Conservation (phyloP, 148 eudicot genomes). For the Cornus controversa region DNA sequence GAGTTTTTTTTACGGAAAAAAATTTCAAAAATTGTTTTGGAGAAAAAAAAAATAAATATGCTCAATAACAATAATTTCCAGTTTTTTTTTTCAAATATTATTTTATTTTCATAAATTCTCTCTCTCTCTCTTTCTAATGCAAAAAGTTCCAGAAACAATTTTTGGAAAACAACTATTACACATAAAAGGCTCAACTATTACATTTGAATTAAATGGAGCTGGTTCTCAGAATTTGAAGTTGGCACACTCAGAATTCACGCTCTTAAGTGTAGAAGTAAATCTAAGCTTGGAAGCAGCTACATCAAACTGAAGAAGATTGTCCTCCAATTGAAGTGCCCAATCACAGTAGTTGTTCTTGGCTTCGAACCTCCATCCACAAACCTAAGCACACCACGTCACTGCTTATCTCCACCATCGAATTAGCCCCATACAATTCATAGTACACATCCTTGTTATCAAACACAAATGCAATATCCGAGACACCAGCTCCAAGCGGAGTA, state of each 20-base stretch:
- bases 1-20: too few relatives aligned
- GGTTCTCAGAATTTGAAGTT: neutral
- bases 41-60: too few relatives aligned
- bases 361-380: constrained; percentile 19
- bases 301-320: neutral
- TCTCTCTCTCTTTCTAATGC: too few relatives aligned
- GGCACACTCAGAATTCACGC: neutral
- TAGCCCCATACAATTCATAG: constrained; percentile 12
- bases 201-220: too few relatives aligned
- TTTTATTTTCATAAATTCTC: too few relatives aligned
- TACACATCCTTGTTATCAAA: constrained; percentile 4
- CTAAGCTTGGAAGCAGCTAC: neutral
- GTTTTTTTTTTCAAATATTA: too few relatives aligned
- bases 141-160: too few relatives aligned
- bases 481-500: constrained; percentile 6
- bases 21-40: too few relatives aligned
- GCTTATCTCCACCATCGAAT: constrained; percentile 10
- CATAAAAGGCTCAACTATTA: too few relatives aligned
- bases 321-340: constrained; percentile 18
- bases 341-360: constrained; percentile 16
- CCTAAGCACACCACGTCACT: constrained; percentile 12
- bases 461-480: constrained; percentile 9
- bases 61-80: too few relatives aligned
- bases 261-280: neutral
- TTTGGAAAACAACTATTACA: too few relatives aligned